Percentiles rank a stretch among this genome's conserved stretches.
Evolutionary conservation across 306 rosid genomes (phyloP).

Genomic region (Dalbergia cochinchinensis): DNA sequence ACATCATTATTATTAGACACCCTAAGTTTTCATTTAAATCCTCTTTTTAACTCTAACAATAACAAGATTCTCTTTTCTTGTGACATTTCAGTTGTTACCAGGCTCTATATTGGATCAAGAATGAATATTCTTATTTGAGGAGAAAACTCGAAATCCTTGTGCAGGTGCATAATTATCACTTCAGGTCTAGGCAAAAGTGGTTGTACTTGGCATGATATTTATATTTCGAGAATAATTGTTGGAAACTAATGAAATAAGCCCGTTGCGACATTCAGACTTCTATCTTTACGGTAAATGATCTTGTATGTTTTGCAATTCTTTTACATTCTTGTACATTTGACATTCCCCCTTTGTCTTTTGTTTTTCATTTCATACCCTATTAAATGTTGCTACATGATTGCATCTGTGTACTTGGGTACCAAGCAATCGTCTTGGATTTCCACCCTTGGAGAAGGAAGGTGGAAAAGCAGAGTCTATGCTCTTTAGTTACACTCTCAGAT

Average conservation of each 20-base stretch:
- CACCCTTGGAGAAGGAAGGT: neutral
- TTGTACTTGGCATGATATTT: conserved; percentile 3
- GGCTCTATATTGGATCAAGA: conserved; percentile 45
- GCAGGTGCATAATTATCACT: conserved; percentile 38
- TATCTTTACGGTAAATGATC: neutral
- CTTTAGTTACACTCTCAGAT: neutral
- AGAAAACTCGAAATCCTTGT: conserved; percentile 45
- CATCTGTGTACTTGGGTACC: neutral
- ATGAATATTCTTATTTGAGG: conserved; percentile 42
- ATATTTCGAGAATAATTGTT: neutral
- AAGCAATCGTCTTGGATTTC: neutral
- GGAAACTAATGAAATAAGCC: neutral
- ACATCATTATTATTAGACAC: conserved; percentile 23
- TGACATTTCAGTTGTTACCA: conserved; percentile 41
- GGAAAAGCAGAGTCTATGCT: neutral
- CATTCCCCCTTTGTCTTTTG: neutral
- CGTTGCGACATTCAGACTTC: neutral
- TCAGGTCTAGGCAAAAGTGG: neutral
- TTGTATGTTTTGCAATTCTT: neutral
- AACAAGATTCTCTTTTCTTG: neutral
- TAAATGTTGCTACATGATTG: neutral
- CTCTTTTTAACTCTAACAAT: neutral
- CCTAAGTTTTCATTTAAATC: conserved; percentile 14
- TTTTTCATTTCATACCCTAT: neutral
- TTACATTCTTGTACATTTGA: neutral